These are phyloP conservation scores for Paraconiothyrium brasiliense DNA, from an alignment of 2,329 filamentous ascomycete genomes.

Conservation along the genomic window DNA sequence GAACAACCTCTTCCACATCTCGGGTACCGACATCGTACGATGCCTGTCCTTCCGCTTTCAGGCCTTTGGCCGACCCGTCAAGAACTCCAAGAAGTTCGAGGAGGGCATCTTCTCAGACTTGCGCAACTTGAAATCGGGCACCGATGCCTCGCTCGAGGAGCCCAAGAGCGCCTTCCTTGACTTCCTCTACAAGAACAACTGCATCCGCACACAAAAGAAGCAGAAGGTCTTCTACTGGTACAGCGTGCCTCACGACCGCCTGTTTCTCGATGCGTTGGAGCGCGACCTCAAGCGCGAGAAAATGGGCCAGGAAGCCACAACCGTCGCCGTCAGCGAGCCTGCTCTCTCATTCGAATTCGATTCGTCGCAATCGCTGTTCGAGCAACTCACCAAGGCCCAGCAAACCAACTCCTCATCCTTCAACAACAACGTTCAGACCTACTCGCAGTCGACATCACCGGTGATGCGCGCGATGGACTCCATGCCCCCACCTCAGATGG, in stretches of 20 bases:
- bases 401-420: constrained; percentile 98
- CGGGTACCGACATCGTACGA: constrained; percentile 97
- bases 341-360: constrained; percentile 99
- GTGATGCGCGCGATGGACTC: constrained; percentile 90
- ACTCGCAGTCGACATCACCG: constrained; percentile 85
- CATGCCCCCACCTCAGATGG: constrained; percentile 92
- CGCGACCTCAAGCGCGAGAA: constrained; percentile 98
- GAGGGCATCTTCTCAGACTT: constrained; percentile 99
- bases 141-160: constrained; percentile 97
- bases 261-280: constrained; percentile 97
- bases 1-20: constrained; percentile 99
- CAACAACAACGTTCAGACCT: constrained; percentile 72
- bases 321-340: constrained; percentile 94
- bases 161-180: constrained; percentile 98
- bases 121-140: constrained; percentile 97
- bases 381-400: constrained; percentile 99
- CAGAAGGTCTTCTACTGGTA: constrained; percentile 99
- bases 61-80: constrained; percentile 96
- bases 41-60: constrained; percentile 98
- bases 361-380: constrained; percentile 97
- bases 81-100: constrained; percentile 99
- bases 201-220: constrained; percentile 99
- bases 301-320: constrained; percentile 98
- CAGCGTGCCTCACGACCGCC: constrained; percentile 95
- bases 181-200: constrained; percentile 99